Conservation (phyloP, 2,329 filamentous ascomycete species). For the Didymella pomorum region DNA sequence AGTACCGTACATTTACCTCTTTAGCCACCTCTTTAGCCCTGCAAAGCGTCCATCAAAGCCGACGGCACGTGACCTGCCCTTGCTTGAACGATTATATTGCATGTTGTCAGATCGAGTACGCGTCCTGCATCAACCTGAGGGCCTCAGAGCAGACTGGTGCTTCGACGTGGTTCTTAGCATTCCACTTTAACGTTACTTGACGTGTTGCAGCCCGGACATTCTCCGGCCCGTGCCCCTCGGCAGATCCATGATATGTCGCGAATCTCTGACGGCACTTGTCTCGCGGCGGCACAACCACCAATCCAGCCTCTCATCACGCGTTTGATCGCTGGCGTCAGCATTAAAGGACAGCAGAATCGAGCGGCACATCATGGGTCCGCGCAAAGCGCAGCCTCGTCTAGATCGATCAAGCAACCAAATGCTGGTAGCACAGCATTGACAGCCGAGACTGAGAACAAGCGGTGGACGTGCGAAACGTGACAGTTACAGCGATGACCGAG, state of each 20-base stretch:
- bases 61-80: not conserved
- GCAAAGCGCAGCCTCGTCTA: constrained; percentile 32
- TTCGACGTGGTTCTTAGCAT: constrained; percentile 23
- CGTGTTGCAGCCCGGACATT: constrained; percentile 16
- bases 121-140: constrained; percentile 18
- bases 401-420: constrained; percentile 30
- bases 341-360: constrained; percentile 26
- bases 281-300: constrained; percentile 34
- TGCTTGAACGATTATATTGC: constrained; percentile 8
- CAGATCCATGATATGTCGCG: constrained; percentile 30
- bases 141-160: constrained; percentile 1
- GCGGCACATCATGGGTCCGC: constrained; percentile 28
- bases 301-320: constrained; percentile 20
- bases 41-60: not conserved
- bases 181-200: constrained; percentile 29
- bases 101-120: constrained; percentile 4
- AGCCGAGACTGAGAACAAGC: constrained; percentile 28
- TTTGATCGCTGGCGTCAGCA: constrained; percentile 33
- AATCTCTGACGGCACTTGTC: constrained; percentile 43
- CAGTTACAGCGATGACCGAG: constrained; percentile 33
- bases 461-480: constrained; percentile 32
- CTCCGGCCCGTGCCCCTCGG: constrained; percentile 34
- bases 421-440: constrained; percentile 43
- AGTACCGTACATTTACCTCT: not conserved
- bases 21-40: not conserved